Evolutionary conservation across 2,329 filamentous ascomycete species (phyloP).

Genomic region (Boeremia lycopersici): DNA sequence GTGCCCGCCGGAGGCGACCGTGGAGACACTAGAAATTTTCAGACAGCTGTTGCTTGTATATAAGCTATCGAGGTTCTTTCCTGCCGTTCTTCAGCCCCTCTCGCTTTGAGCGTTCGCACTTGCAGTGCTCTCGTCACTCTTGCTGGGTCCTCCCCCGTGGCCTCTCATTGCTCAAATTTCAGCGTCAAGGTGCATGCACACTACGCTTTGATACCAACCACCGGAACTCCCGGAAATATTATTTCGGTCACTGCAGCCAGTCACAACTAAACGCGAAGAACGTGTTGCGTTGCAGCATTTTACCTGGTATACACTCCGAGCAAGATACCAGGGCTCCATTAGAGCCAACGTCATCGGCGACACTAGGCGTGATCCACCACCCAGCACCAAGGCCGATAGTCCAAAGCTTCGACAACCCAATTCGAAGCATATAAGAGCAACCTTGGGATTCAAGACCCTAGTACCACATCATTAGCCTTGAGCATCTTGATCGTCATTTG

Average conservation of each 20-base stretch:
- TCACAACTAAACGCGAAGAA: conserved; percentile 22
- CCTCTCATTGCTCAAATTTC: not conserved
- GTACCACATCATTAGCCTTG: not conserved
- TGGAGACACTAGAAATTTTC: conserved; percentile 31
- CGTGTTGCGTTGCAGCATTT: conserved; percentile 24
- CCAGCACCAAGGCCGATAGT: conserved; percentile 1
- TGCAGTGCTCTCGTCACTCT: conserved; percentile 10
- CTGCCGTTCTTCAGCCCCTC: conserved; percentile 4
- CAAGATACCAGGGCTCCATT: not conserved
- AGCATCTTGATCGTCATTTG: not conserved
- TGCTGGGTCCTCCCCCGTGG: conserved; percentile 3
- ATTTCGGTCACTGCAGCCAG: conserved; percentile 21
- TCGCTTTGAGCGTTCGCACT: conserved; percentile 12
- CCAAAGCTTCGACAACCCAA: not conserved
- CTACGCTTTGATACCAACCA: conserved; percentile 10
- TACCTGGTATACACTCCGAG: conserved; percentile 9
- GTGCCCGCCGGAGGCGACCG: conserved; percentile 25
- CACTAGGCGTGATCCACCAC: conserved; percentile 12
- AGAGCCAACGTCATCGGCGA: conserved; percentile 16
- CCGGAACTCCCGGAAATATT: conserved; percentile 26
- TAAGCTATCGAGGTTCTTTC: conserved; percentile 16
- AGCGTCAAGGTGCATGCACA: conserved; percentile 1
- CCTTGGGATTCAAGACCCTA: not conserved
- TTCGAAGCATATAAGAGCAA: conserved; percentile 11
- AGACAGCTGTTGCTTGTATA: conserved; percentile 22